Evolutionary conservation across 2,329 filamentous ascomycete genomes (phyloP).

Genomic region (Thermomyces lanuginosus): DNA sequence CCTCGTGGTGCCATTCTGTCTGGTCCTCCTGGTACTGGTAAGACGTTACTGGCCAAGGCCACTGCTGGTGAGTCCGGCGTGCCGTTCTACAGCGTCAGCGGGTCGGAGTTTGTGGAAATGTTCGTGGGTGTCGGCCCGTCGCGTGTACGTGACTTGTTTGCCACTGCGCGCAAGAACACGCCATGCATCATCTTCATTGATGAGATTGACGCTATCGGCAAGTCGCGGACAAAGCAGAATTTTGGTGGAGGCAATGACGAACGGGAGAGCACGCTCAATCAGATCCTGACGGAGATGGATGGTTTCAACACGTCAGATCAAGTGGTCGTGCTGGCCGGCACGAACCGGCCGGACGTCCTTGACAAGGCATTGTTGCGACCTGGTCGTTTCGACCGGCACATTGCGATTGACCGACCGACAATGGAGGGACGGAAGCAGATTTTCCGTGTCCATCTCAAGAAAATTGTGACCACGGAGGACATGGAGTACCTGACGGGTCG

Average conservation of each 20-base stretch:
- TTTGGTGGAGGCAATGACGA: slow-evolving; percentile 91
- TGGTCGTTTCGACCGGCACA: slow-evolving; percentile 92
- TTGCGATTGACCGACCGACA: slow-evolving; percentile 82
- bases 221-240: slow-evolving; percentile 66
- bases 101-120: slow-evolving; percentile 99
- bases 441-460: slow-evolving; percentile 83
- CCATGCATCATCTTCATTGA: slow-evolving; percentile 99
- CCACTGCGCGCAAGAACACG: slow-evolving; percentile 84
- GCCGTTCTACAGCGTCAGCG: slow-evolving; percentile 95
- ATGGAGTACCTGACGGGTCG: slow-evolving; percentile 74
- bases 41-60: slow-evolving; percentile 90
- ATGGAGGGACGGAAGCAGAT: slow-evolving; percentile 96
- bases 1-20: slow-evolving; percentile 91
- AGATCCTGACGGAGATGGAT: slow-evolving; percentile 98
- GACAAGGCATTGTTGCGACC: slow-evolving; percentile 94
- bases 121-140: slow-evolving; percentile 97
- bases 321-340: slow-evolving; percentile 90
- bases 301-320: slow-evolving; percentile 96
- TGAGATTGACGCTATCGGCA: slow-evolving; percentile 95
- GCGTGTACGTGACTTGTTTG: slow-evolving; percentile 83
- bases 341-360: slow-evolving; percentile 84
- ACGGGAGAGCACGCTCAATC: slow-evolving; percentile 89
- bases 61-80: slow-evolving; percentile 94
- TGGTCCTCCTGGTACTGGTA: slow-evolving; percentile 95
- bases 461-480: slow-evolving; percentile 87